Conservation (phyloP, 441 rosid genomes). For the Geranium incanum region DNA sequence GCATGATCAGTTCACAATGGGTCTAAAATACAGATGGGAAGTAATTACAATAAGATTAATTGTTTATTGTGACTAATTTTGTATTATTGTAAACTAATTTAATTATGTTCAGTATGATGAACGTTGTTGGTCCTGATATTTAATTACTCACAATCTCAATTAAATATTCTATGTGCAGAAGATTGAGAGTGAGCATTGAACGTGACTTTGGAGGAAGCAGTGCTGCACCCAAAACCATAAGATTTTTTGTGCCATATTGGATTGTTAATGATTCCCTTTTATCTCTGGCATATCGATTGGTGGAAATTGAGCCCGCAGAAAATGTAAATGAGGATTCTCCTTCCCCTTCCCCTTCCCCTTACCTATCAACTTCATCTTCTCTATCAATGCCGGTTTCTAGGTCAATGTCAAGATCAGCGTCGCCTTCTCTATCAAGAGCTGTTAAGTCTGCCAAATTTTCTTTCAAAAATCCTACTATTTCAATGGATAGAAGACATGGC, state of each 20-base stretch:
- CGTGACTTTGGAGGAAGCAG: constrained; percentile 85
- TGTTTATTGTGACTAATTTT: background rate
- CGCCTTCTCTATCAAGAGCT: constrained; percentile 47
- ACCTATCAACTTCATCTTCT: constrained; percentile 4
- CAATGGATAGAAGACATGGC: constrained; percentile 49
- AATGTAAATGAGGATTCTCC: constrained; percentile 47
- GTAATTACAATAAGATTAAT: background rate
- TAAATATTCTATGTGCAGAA: constrained; percentile 45
- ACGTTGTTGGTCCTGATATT: background rate
- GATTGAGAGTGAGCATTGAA: constrained; percentile 88
- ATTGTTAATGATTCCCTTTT: constrained; percentile 74
- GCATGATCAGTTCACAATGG: background rate
- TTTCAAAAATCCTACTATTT: constrained; percentile 45
- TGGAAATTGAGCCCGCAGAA: constrained; percentile 78
- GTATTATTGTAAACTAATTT: background rate
- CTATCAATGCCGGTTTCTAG: background rate
- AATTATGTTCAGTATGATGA: too few relatives aligned
- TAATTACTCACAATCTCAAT: constrained; percentile 7
- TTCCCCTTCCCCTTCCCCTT: constrained; percentile 3
- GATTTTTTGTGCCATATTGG: constrained; percentile 97
- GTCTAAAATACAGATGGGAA: background rate
- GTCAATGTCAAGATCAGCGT: constrained; percentile 2
- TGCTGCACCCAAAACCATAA: constrained; percentile 75
- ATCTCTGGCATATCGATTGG: constrained; percentile 73
- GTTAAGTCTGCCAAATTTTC: constrained; percentile 58